phyloP scores from a whole-genome alignment of 1,284 basidiomycete genomes.

The Cystobasidium slooffiae region DNA sequence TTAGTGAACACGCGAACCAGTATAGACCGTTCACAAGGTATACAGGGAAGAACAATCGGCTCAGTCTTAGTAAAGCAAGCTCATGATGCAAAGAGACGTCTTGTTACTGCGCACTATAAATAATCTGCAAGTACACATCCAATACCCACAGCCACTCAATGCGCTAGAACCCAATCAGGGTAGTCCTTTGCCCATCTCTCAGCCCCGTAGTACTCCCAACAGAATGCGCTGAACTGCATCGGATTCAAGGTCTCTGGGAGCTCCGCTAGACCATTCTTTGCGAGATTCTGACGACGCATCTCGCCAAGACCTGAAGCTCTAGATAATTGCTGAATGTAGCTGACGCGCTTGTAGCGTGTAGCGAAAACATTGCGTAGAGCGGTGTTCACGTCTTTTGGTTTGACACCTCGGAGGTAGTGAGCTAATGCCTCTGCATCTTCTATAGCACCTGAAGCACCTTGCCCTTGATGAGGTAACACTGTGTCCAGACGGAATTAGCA shows the following conservation, averaged over 20 bases:
- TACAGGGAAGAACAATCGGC: no score
- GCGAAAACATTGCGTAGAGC: constrained; percentile 44
- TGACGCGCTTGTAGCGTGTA: constrained; percentile 51
- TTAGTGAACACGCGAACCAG: no score
- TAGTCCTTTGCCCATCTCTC: constrained; percentile 51
- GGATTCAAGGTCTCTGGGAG: constrained; percentile 47
- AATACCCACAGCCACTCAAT: background rate
- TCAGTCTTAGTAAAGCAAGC: no score
- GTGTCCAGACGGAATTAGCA: background rate
- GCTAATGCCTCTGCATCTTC: constrained; percentile 54
- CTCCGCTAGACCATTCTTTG: constrained; percentile 28
- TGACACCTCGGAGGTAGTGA: constrained; percentile 42
- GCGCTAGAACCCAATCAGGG: constrained; percentile 5
- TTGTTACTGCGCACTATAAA: no score
- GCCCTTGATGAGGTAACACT: constrained; percentile 51
- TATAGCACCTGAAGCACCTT: constrained; percentile 52
- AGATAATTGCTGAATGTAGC: constrained; percentile 52
- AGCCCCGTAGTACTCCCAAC: constrained; percentile 53
- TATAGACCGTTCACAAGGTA: no score
- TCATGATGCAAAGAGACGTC: no score
- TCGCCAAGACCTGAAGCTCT: constrained; percentile 48
- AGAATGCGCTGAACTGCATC: constrained; percentile 49
- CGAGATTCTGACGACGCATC: constrained; percentile 25
- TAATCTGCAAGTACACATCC: background rate
- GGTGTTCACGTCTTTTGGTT: constrained; percentile 23